Base-by-base conservation (phyloP, 805 yeast species). In the Myxozyma mucilagina region DNA sequence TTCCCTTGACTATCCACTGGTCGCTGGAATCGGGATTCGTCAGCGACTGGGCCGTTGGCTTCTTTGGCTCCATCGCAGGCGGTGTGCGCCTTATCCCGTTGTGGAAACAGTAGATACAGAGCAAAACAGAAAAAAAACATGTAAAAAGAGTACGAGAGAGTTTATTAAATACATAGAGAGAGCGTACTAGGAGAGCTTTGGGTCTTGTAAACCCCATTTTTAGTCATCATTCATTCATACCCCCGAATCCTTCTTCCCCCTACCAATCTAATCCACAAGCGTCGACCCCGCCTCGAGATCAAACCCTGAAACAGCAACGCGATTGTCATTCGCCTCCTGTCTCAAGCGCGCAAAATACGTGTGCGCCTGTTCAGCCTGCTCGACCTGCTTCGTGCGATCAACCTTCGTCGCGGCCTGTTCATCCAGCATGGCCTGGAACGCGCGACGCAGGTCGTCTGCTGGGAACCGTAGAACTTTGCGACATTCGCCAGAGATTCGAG, bases 391-490 rank as follows among this genome's bases (percentile, higher is more conserved):
- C 59, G 83, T 79, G 45, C 85, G 74, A 61, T 81, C 82, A 55
- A 82, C 83, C 70, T 87, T 85, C 70, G 84, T 82, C 3, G 79
- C 32, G 14, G 81, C 79, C 60, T 85, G 81, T 67, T 81, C 80
- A 64, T 89, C 94, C 43, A 90, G 79, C 50, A 82, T 74, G 0
- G 84, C 76, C 67, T 88, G 92, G 74, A 88, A 83, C 49, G 83
- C 82, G 47, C 83, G 81, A 67, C 87, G 82, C 4, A 94, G 89
- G 69, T 91, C 97, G 66, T 90, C 84, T 0, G 89, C 81, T 5
- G 98, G 98, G 69, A 80, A 86, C 69, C 82, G 84, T 68, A 94
- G 78, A 1, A 94, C 97, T 67, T 84, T 84, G 34, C 94, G 80
- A 60, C 90, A 89, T 71, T 93, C 98, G 66, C 83, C 84, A 0